phyloP scores from a whole-genome alignment of 164 flowering plant species.

The Chimonanthus praecox region DNA sequence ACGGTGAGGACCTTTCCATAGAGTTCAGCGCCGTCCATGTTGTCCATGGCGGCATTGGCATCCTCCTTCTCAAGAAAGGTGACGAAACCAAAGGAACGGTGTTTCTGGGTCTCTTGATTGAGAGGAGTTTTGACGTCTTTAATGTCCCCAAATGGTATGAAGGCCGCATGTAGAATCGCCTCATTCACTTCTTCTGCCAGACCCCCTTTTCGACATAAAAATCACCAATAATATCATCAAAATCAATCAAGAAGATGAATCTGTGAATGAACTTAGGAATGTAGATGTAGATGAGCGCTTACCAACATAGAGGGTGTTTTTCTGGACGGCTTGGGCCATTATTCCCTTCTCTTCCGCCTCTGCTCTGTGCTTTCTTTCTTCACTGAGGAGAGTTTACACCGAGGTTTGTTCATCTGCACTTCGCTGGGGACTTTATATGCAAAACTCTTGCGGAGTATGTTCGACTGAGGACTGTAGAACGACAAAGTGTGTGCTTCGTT shows the following conservation, averaged over 20 bases:
- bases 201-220: constrained; percentile 38
- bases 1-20: constrained; percentile 94
- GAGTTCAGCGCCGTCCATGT: constrained; percentile 92
- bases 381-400: too few relatives aligned
- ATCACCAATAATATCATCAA: background rate
- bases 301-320: constrained; percentile 70
- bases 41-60: constrained; percentile 93
- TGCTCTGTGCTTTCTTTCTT: too few relatives aligned
- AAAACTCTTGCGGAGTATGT: too few relatives aligned
- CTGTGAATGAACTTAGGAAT: background rate
- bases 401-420: too few relatives aligned
- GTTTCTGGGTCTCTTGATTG: constrained; percentile 95
- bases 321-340: constrained; percentile 45
- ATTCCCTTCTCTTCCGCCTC: background rate
- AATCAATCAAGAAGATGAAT: background rate
- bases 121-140: constrained; percentile 96
- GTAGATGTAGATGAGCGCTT: constrained; percentile 9
- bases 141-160: constrained; percentile 95
- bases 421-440: too few relatives aligned
- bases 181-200: constrained; percentile 97
- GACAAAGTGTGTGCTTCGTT: too few relatives aligned
- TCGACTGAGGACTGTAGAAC: too few relatives aligned
- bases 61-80: constrained; percentile 90
- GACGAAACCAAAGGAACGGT: constrained; percentile 93
- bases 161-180: constrained; percentile 71